phyloP scores from a whole-genome alignment of 768 basidiomycete genomes.

The Hemileccinum impolitum region DNA sequence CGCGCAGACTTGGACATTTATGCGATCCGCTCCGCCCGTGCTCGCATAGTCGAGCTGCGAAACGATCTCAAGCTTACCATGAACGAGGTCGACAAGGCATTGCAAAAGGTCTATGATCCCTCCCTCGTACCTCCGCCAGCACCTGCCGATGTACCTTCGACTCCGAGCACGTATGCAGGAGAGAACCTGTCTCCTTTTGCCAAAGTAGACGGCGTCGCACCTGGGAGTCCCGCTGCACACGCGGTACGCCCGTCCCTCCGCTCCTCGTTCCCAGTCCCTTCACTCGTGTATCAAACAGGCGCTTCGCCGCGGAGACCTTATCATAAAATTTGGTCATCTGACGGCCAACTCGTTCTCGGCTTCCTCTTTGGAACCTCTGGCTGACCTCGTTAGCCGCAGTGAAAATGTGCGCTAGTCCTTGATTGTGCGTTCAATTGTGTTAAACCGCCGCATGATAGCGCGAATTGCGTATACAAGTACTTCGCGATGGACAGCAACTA shows the following conservation, averaged over 20 bases:
- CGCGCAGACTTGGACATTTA: conserved; percentile 83
- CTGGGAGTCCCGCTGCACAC: conserved; percentile 75
- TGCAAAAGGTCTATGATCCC: conserved; percentile 68
- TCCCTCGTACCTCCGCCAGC: conserved; percentile 18
- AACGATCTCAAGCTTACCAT: conserved; percentile 73
- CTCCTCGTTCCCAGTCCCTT: neutral
- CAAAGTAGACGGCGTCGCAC: conserved; percentile 76
- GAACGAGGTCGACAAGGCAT: conserved; percentile 60
- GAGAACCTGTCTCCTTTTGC: conserved; percentile 57
- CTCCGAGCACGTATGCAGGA: conserved; percentile 13
- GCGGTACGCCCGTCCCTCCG: conserved; percentile 52
- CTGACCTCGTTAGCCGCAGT: conserved; percentile 65
- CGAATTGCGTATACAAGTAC: conserved; percentile 53
- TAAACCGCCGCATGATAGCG: conserved; percentile 38
- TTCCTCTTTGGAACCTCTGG: conserved; percentile 63
- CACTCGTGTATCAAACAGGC: conserved; percentile 39
- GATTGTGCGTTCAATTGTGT: neutral
- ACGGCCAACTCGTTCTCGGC: conserved; percentile 49
- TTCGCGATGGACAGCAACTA: conserved; percentile 45
- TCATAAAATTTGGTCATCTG: conserved; percentile 71
- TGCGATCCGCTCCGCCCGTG: conserved; percentile 70
- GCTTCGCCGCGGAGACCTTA: conserved; percentile 65
- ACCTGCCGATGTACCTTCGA: conserved; percentile 22
- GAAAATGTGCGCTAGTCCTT: conserved; percentile 62
- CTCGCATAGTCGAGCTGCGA: conserved; percentile 72